Conservation (phyloP, 139 green algal species). For the Gonium pectorale region DNA sequence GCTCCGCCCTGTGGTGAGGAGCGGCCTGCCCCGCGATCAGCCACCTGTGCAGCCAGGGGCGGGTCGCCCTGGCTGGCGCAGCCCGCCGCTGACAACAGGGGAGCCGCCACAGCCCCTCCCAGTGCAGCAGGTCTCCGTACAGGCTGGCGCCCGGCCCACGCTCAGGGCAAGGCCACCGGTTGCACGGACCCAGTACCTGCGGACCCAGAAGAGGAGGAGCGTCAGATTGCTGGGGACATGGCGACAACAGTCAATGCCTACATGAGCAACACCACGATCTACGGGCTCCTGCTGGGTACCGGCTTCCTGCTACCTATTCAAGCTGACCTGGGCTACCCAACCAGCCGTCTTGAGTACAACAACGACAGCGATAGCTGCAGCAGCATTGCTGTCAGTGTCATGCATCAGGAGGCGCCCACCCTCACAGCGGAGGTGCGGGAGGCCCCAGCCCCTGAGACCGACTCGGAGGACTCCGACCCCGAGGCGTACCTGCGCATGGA, state of each 20-base stretch:
- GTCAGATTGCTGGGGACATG: constrained; percentile 1
- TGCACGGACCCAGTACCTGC: background rate
- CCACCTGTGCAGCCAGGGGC: no score
- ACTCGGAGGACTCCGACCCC: background rate
- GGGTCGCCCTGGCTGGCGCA: no score
- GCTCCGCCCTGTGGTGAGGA: background rate
- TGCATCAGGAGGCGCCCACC: background rate
- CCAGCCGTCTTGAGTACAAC: background rate
- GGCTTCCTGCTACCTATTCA: constrained; percentile 12
- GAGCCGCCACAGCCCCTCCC: background rate
- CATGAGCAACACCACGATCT: background rate
- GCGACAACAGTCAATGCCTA: background rate
- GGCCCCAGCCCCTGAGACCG: background rate
- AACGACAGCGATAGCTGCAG: background rate
- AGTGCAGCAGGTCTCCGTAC: background rate
- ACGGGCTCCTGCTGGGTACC: background rate
- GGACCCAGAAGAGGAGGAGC: background rate
- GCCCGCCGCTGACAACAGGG: background rate
- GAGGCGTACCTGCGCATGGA: background rate
- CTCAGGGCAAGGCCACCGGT: no score
- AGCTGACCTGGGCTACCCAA: background rate
- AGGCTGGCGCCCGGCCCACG: no score
- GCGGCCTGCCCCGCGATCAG: no score
- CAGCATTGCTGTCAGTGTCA: background rate
- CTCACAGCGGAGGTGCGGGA: background rate